Evolutionary conservation across 2,329 filamentous ascomycete genomes (phyloP).

Genomic region (Arthrobotrys pseudoclavata): DNA sequence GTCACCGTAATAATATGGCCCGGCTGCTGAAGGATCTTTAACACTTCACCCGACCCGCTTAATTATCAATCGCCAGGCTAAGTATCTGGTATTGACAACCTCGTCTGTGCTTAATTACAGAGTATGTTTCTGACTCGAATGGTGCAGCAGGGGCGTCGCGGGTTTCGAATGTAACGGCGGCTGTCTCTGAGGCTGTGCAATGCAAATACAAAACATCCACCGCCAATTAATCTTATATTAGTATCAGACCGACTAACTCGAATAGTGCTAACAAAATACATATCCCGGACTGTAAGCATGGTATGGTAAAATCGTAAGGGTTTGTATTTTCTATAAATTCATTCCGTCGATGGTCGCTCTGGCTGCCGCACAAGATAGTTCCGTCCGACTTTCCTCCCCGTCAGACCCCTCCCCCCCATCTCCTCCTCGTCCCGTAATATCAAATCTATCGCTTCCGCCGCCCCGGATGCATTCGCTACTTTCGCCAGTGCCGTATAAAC

Average conservation of each 20-base stretch:
- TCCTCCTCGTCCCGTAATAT: constrained; percentile 56
- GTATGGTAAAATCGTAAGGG: no score
- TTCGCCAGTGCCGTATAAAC: constrained; percentile 46
- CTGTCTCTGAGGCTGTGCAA: constrained; percentile 23
- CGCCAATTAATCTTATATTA: constrained; percentile 7
- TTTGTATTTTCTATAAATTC: no score
- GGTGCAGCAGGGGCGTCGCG: not conserved
- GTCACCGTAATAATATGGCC: not conserved
- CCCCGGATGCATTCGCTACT: constrained; percentile 51
- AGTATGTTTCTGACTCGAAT: not conserved
- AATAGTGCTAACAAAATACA: no score
- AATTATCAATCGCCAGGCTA: no score
- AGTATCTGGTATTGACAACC: no score
- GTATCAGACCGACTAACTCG: not conserved
- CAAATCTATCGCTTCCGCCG: constrained; percentile 47
- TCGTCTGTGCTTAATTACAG: no score
- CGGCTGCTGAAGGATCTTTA: no score
- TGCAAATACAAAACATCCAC: constrained; percentile 7
- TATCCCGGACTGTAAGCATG: no score
- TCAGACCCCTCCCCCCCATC: constrained; percentile 45
- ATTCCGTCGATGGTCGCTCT: constrained; percentile 35
- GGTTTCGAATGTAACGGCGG: constrained; percentile 1
- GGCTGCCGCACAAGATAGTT: constrained; percentile 48
- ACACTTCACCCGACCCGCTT: no score
- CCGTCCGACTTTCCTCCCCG: constrained; percentile 43